Evolutionary conservation across 805 yeast species (phyloP), one percentile per base, ranked within the genome.

Genomic region (Kodamaea jinghongensis): DNA sequence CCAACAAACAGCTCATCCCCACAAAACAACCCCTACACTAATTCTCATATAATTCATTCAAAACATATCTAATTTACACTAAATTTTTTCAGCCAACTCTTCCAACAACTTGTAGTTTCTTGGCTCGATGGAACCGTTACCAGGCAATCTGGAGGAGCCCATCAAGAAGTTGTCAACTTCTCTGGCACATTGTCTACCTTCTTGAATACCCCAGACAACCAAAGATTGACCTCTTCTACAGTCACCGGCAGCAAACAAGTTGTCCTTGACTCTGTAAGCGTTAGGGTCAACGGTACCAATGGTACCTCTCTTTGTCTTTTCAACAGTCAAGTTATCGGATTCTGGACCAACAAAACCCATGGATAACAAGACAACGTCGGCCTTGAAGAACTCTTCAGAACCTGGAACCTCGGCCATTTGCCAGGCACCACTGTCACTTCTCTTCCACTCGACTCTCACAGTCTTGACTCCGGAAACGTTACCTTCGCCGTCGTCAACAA

Each of bases 301-400:
- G 32, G 93, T 90, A 42, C 98, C 98, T 59, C 96, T 78, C 60
- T 78, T 80, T 46, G 89, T 82, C 60, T 86, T 82, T 50, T 72
- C 73, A 41, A 75, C 76, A 28, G 74, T 76, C 55, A 87, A 75
- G 48, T 83, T 78, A 52, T 83, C 83, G 38, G 95, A 74, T 57
- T 91, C 97, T 27, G 99, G 98, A 9, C 99, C 98, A 59, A 89
- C 80, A 63, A 91, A 91, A 46, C 99, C 99, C 98, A 91, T 91
- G 2, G 97, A 89, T 55, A 91, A 74, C 52, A 91, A 74, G 11
- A 91, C 96, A 51, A 91, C 75, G 56, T 91, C 99, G 36, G 98
- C 98, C 46, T 90, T 87, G 80, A 89, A 91, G 50, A 84, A 73
- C 60, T 91, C 96, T 62, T 93, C 98, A 45, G 90, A 80, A 39